Base-by-base conservation (phyloP, 441 rosid species). In the Bocquillonia castaneifolia region DNA sequence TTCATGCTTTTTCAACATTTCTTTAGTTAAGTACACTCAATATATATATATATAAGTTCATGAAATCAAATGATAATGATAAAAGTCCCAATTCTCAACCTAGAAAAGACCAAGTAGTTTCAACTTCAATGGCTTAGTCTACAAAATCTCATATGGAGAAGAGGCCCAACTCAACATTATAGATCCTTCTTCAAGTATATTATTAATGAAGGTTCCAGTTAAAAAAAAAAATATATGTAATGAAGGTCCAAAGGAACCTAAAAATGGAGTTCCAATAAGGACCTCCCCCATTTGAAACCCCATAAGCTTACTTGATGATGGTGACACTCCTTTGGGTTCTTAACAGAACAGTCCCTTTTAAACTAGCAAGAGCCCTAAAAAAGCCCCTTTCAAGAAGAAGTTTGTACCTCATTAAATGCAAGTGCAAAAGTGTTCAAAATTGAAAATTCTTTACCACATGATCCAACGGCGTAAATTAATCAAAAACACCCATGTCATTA, bases 371-470 rank as follows among this genome's bases (percentile, higher is more conserved):
- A 29, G 31, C 44, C 23, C 5, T 4, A 17, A 10, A 10, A 36
- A 28, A 22, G 32, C 8, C 26, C 3, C 42, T 52, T 65, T 37
- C 23, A 0, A 36, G n/a, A n/a, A 32, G 18, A 66, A 3, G 34
- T 0, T 10, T n/a, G 59, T 53, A 28, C 66, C 40, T 61, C 29
- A 70, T 60, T 59, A 58, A 68, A 61, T 70, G 61, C 44, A 28
- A 10, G 31, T 1, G n/a, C n/a, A 22, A 28, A 12, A 10, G 10
- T 23, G 22, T n/a, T 48, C n/a, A 48, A 48, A 48, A 48, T 48
- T 34, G 37, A 28, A 25, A 3, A 54, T 12, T 9, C 15, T 25
- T 10, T 6, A 52, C 18, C 6, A 42, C 17, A 8, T 10, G 12
- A 56, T 55, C 71, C 31, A 45, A 67, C 62, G 66, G 66, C 29